These are phyloP conservation scores for Xylariaceae sp. DNA, from an alignment of 2,329 filamentous ascomycete genomes.

Conservation along the genomic window DNA sequence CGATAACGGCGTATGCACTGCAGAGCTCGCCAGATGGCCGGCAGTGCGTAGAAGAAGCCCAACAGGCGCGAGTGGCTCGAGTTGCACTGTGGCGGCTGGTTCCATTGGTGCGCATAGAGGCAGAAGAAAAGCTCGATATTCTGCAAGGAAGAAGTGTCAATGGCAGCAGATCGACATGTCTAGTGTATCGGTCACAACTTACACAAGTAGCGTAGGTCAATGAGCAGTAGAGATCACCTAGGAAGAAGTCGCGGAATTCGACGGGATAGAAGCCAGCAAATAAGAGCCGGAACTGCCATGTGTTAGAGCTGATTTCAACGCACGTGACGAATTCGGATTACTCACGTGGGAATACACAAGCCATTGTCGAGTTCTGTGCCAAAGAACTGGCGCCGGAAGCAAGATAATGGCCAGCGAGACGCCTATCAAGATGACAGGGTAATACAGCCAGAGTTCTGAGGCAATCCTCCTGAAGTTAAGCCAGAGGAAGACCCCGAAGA, in stretches of 20 bases:
- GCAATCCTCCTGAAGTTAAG: slow-evolving; percentile 74
- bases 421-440: slow-evolving; percentile 71
- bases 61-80: slow-evolving; percentile 75
- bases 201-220: slow-evolving; percentile 83
- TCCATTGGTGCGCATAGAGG: slow-evolving; percentile 75
- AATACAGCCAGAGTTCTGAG: slow-evolving; percentile 69
- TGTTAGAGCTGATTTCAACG: not conserved
- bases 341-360: slow-evolving; percentile 81
- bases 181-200: slow-evolving; percentile 32
- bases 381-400: slow-evolving; percentile 66
- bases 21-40: slow-evolving; percentile 81
- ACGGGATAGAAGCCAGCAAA: slow-evolving; percentile 85
- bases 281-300: slow-evolving; percentile 66
- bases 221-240: slow-evolving; percentile 97
- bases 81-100: slow-evolving; percentile 68
- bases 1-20: slow-evolving; percentile 87
- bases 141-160: too few species aligned
- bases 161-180: not conserved
- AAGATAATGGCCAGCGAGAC: slow-evolving; percentile 63
- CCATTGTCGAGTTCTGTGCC: slow-evolving; percentile 73
- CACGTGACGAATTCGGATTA: slow-evolving; percentile 10
- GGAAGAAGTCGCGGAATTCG: slow-evolving; percentile 94
- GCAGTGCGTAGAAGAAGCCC: slow-evolving; percentile 77
- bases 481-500: slow-evolving; percentile 78
- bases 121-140: slow-evolving; percentile 94